Evolutionary conservation across 495 filamentous ascomycete species (phyloP).

Genomic region (Penicillium manginii): DNA sequence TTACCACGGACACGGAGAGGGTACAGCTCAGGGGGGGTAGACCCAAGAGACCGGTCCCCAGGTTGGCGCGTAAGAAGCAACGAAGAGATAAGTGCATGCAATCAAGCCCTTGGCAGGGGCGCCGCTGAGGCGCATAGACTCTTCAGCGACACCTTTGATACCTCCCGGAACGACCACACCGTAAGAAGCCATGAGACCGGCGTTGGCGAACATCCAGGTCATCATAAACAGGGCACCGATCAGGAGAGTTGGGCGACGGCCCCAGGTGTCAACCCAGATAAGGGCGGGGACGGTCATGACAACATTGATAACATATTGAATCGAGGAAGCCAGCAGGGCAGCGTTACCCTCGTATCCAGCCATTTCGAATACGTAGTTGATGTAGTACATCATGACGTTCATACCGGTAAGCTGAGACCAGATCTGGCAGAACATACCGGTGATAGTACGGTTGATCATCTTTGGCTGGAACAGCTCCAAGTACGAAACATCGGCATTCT

Average conservation of each 20-base stretch:
- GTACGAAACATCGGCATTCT: slow-evolving; percentile 63
- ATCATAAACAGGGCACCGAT: slow-evolving; percentile 70
- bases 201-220: slow-evolving; percentile 70
- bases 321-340: slow-evolving; percentile 63
- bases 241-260: slow-evolving; percentile 64
- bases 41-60: slow-evolving; percentile 69
- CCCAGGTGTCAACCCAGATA: slow-evolving; percentile 64
- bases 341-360: slow-evolving; percentile 39
- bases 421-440: slow-evolving; percentile 78
- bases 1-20: slow-evolving; percentile 65
- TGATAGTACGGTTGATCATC: slow-evolving; percentile 73
- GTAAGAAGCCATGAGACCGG: slow-evolving; percentile 60
- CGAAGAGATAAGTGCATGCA: slow-evolving; percentile 71
- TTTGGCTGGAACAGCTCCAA: slow-evolving; percentile 67
- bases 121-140: slow-evolving; percentile 42
- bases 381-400: slow-evolving; percentile 75
- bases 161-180: slow-evolving; percentile 54
- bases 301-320: slow-evolving; percentile 71
- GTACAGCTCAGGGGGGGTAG: slow-evolving; percentile 68
- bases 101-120: slow-evolving; percentile 56
- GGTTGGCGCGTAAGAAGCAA: slow-evolving; percentile 57
- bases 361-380: slow-evolving; percentile 44
- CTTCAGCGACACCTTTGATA: slow-evolving; percentile 36
- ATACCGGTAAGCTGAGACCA: slow-evolving; percentile 85
- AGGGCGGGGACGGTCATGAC: slow-evolving; percentile 56